A percentile compares a stretch with the other conserved stretches of the same genome.
Evolutionary conservation across 129 eudicot genomes (phyloP).

Genomic region (Mikania micrantha): DNA sequence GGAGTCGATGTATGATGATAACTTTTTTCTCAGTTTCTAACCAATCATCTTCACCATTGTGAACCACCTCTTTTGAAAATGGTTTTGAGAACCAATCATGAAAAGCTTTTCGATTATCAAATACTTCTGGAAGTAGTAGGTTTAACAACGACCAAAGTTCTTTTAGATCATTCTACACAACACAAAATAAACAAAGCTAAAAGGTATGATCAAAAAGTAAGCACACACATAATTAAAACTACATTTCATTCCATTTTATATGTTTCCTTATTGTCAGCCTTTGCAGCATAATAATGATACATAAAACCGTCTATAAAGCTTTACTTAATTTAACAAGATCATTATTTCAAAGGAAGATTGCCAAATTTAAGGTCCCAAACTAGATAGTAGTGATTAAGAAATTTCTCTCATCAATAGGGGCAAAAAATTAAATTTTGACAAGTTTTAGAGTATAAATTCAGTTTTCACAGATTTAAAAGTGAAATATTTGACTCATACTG

Average conservation of each 20-base stretch:
- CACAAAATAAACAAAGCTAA: neutral
- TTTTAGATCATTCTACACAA: conserved; percentile 90
- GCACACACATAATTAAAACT: neutral
- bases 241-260: neutral
- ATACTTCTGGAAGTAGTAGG: conserved; percentile 94
- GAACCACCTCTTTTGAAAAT: conserved; percentile 65
- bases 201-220: neutral
- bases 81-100: conserved; percentile 99
- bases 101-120: conserved; percentile 90
- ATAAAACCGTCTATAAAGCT: neutral
- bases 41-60: conserved; percentile 89
- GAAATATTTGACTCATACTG: neutral
- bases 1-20: conserved; percentile 90
- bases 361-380: neutral
- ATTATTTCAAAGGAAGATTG: neutral
- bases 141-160: conserved; percentile 95
- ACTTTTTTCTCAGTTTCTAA: conserved; percentile 97
- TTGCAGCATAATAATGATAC: neutral
- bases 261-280: neutral
- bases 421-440: neutral
- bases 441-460: neutral
- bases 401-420: neutral
- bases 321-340: neutral
- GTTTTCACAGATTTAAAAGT: neutral
- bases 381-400: neutral